These are phyloP conservation scores for Achaetomium macrosporum DNA, from an alignment of 2,329 filamentous ascomycete species.

Conservation along the genomic window DNA sequence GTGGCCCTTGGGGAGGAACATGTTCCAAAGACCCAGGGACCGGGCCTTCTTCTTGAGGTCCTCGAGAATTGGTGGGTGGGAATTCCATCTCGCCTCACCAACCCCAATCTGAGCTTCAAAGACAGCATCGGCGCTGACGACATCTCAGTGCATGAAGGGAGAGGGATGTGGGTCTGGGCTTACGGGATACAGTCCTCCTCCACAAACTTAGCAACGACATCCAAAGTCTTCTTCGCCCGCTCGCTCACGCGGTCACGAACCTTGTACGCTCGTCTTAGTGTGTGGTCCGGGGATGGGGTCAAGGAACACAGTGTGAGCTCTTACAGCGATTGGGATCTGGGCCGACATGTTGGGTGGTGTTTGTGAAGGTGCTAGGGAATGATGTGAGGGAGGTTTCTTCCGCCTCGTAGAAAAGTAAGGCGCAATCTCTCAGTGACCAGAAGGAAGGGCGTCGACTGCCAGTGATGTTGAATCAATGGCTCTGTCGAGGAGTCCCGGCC, in stretches of 20 bases:
- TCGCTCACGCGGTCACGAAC: constrained; percentile 64
- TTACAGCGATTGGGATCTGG: constrained; percentile 42
- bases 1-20: constrained; percentile 93
- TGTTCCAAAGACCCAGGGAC: constrained; percentile 89
- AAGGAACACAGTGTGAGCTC: constrained; percentile 17
- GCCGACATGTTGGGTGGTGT: constrained; percentile 34
- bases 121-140: constrained; percentile 64
- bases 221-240: constrained; percentile 74
- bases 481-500: not conserved
- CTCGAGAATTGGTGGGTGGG: constrained; percentile 76
- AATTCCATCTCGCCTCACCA: constrained; percentile 70
- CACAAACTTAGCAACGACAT: constrained; percentile 90
- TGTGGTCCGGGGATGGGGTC: not conserved
- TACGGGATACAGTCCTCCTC: constrained; percentile 88
- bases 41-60: constrained; percentile 80
- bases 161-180: constrained; percentile 25
- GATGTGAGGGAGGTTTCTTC: not conserved
- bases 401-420: not conserved
- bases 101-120: constrained; percentile 73
- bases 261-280: constrained; percentile 20
- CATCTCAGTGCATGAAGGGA: not conserved
- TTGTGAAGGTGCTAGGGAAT: not conserved
- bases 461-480: constrained; percentile 11
- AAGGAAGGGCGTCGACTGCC: not conserved
- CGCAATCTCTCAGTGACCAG: not conserved